Conservation (phyloP, 257 asterid species). For the Przewalskia tangutica region DNA sequence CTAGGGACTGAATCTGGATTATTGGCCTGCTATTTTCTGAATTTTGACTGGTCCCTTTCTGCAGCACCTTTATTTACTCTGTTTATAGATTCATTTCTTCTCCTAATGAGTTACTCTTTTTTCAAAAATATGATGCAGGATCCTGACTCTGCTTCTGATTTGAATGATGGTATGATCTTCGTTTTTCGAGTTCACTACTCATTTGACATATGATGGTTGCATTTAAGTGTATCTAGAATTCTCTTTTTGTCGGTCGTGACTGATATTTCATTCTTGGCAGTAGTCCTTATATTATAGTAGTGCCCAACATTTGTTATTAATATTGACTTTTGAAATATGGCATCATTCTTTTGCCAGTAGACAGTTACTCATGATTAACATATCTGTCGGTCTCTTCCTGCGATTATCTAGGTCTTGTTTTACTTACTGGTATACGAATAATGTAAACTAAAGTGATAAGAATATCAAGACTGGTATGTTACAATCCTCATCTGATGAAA, state of each 20-base stretch:
- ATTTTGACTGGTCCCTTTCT: background rate
- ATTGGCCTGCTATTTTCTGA: background rate
- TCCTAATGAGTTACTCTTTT: constrained; percentile 7
- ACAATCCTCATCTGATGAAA: background rate
- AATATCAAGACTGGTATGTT: background rate
- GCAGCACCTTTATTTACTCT: background rate
- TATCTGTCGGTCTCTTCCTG: background rate
- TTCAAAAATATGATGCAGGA: constrained; percentile 30
- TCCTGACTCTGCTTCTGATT: constrained; percentile 41
- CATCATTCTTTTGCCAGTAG: background rate
- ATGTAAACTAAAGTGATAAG: background rate
- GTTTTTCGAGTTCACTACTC: background rate
- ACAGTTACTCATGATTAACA: background rate
- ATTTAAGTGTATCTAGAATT: background rate
- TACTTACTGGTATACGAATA: background rate
- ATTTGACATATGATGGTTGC: background rate
- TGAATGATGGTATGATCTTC: constrained; percentile 50
- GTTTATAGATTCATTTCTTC: background rate
- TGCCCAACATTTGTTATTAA: background rate
- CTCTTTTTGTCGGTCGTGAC: background rate
- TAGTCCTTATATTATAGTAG: background rate
- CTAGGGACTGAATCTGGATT: background rate
- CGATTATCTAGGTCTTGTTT: background rate
- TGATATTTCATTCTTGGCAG: background rate
- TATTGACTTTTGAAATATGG: background rate